Evolutionary conservation across 2,329 filamentous ascomycete genomes (phyloP).

Genomic region (Sclerotiophoma versabilis): DNA sequence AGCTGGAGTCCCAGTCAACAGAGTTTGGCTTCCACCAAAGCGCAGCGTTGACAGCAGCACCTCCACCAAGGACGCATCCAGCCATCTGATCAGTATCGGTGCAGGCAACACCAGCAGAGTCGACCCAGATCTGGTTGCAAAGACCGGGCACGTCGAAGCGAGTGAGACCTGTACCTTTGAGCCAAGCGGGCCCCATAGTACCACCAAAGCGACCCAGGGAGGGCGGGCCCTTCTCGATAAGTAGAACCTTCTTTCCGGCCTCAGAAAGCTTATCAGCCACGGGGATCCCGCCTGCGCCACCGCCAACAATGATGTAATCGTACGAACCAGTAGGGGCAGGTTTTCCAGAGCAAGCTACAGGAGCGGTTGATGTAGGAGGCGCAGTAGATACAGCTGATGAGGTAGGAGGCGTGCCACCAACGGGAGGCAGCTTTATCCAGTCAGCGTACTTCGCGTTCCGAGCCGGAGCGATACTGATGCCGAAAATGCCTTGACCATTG

Average conservation of each 20-base stretch:
- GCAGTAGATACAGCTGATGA: constrained; percentile 30
- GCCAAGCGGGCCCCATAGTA: constrained; percentile 67
- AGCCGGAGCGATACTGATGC: constrained; percentile 53
- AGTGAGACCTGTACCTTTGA: constrained; percentile 67
- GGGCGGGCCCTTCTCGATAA: constrained; percentile 58
- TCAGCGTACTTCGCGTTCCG: constrained; percentile 54
- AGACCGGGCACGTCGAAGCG: constrained; percentile 76
- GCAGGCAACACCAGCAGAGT: constrained; percentile 70
- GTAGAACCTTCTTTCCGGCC: constrained; percentile 68
- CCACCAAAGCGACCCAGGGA: constrained; percentile 72
- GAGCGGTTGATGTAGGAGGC: constrained; percentile 36
- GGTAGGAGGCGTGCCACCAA: constrained; percentile 37
- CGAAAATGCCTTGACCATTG: constrained; percentile 63
- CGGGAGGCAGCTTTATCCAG: constrained; percentile 48
- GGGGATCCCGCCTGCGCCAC: constrained; percentile 68
- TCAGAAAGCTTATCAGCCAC: constrained; percentile 67
- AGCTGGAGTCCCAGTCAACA: constrained; percentile 74
- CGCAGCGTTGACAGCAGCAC: constrained; percentile 71
- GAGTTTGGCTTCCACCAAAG: constrained; percentile 72
- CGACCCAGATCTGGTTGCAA: constrained; percentile 73
- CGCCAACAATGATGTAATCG: constrained; percentile 71
- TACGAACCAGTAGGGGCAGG: constrained; percentile 56
- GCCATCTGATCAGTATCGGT: constrained; percentile 76
- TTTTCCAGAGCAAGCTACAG: constrained; percentile 47
- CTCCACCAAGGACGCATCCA: constrained; percentile 73